Conservation (phyloP, 129 eudicot species). For the sunflower (Helianthus annuus) region DNA sequence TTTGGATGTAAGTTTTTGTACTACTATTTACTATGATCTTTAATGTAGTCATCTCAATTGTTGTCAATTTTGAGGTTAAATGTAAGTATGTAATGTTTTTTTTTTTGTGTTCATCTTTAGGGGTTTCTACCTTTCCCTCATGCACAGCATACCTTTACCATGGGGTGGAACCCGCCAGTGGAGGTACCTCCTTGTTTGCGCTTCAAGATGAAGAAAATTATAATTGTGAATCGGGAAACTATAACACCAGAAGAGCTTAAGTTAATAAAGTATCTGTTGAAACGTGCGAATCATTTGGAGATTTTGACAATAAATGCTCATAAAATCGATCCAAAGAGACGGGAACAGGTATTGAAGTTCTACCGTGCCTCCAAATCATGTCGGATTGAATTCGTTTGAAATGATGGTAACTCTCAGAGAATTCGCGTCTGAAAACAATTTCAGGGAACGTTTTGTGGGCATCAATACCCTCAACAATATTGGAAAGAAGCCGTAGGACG, state of each 20-base stretch:
- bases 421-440: neutral
- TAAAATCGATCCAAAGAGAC: neutral
- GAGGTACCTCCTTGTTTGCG: constrained; percentile 28
- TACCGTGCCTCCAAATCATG: constrained; percentile 15
- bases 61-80: neutral
- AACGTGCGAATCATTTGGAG: constrained; percentile 10
- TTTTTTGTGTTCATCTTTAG: constrained; percentile 1
- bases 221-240: constrained; percentile 3
- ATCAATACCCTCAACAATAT: no score
- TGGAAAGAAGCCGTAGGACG: no score
- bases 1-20: constrained; percentile 23
- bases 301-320: constrained; percentile 8
- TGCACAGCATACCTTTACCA: neutral
- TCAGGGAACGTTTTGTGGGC: neutral
- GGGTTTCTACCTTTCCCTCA: constrained; percentile 20
- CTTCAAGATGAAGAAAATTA: constrained; percentile 8
- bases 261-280: constrained; percentile 16
- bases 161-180: constrained; percentile 16
- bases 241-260: constrained; percentile 18
- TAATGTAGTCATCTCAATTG: neutral
- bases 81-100: neutral
- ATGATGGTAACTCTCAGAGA: neutral
- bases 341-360: constrained; percentile 12
- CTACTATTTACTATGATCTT: neutral
- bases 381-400: constrained; percentile 23